phyloP scores from a whole-genome alignment of 768 basidiomycete genomes.

The Pisolithus microcarpus region DNA sequence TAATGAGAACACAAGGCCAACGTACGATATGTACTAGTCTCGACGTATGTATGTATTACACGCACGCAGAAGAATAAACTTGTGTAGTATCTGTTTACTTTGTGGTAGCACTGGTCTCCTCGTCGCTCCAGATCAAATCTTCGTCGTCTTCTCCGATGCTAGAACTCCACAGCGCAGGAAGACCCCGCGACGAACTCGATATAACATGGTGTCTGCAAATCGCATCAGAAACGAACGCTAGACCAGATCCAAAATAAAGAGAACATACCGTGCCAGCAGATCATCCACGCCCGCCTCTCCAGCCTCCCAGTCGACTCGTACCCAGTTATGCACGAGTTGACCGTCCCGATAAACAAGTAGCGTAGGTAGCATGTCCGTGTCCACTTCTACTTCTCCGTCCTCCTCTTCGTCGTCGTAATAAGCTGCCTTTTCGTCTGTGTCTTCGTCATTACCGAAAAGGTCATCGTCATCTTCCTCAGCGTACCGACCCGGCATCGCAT shows the following conservation, averaged over 20 bases:
- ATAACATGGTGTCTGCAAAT: background rate
- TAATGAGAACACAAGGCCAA: background rate
- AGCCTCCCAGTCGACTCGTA: conserved; percentile 68
- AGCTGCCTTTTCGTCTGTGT: conserved; percentile 22
- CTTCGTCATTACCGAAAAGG: conserved; percentile 33
- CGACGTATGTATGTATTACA: background rate
- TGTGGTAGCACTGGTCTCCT: background rate
- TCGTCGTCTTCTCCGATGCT: background rate
- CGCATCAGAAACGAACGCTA: background rate
- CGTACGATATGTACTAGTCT: background rate
- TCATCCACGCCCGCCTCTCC: conserved; percentile 55
- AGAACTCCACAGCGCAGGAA: background rate
- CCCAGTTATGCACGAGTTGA: conserved; percentile 83
- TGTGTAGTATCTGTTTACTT: background rate
- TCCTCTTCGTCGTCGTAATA: conserved; percentile 35
- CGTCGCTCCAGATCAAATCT: conserved; percentile 1
- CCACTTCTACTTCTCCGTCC: conserved; percentile 55
- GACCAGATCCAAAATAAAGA: background rate
- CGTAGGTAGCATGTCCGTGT: conserved; percentile 75
- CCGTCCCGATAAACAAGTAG: conserved; percentile 73
- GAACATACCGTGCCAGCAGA: conserved; percentile 44
- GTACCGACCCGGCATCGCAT: conserved; percentile 26
- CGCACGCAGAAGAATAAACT: background rate
- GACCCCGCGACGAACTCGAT: background rate
- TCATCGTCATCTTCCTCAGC: conserved; percentile 42